phyloP scores from a whole-genome alignment of 2,329 filamentous ascomycete species.

The Sporothrix mexicana region DNA sequence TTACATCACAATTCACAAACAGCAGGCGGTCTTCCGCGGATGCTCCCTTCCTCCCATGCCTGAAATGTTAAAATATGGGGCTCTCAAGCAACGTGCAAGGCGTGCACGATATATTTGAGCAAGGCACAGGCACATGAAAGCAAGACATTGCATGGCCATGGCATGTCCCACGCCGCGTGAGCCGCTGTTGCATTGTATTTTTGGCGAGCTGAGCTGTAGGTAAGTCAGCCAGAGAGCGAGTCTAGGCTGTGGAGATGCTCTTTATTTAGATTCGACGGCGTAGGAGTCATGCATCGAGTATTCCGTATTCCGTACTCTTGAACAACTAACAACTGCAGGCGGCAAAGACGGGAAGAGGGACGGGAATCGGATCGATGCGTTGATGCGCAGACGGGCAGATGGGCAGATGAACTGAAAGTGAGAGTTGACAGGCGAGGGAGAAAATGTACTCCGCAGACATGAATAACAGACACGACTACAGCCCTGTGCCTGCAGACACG shows the following conservation, averaged over 20 bases:
- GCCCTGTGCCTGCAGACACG: conserved; percentile 18
- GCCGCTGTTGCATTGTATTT: conserved; percentile 14
- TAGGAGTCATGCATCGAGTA: background rate
- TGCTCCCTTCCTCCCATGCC: background rate
- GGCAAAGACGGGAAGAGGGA: background rate
- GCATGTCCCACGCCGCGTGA: background rate
- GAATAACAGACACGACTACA: background rate
- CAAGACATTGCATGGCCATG: background rate
- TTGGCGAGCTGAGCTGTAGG: background rate
- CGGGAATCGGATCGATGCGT: conserved; percentile 8
- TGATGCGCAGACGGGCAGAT: background rate
- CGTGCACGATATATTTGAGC: background rate
- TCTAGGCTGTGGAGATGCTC: background rate
- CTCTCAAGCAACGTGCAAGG: background rate
- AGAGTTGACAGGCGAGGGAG: background rate
- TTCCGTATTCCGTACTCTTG: too few species aligned
- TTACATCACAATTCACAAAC: background rate
- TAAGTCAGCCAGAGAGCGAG: background rate
- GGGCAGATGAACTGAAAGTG: conserved; percentile 1
- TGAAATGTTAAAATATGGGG: conserved; percentile 12
- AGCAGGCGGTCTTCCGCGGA: background rate
- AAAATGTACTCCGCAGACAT: background rate
- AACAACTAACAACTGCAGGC: background rate
- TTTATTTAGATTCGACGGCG: background rate
- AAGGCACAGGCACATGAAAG: background rate